Evolutionary conservation across 2,329 filamentous ascomycete genomes (phyloP).

Genomic region (Colletotrichum coccodes): DNA sequence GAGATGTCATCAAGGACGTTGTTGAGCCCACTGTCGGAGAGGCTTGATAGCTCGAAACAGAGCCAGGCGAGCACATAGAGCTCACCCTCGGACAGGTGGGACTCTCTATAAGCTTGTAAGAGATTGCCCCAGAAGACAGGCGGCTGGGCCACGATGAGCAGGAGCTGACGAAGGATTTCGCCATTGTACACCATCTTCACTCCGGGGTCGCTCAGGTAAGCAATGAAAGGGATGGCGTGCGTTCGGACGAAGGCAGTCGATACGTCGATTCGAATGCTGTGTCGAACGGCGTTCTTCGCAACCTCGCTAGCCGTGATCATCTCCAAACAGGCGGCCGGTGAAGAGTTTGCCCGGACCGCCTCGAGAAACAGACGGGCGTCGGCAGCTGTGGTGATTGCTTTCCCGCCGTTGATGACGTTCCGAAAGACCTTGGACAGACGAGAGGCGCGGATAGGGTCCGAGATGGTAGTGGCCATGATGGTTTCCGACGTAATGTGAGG

Average conservation of each 20-base stretch:
- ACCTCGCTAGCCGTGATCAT: constrained; percentile 36
- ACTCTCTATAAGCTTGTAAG: constrained; percentile 49
- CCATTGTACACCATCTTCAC: constrained; percentile 62
- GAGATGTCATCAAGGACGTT: constrained; percentile 37
- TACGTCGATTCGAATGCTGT: constrained; percentile 38
- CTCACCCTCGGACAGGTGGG: constrained; percentile 39
- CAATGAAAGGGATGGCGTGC: constrained; percentile 47
- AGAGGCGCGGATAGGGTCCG: constrained; percentile 1
- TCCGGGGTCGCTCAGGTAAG: constrained; percentile 50
- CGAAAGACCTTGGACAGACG: constrained; percentile 32
- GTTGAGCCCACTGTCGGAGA: constrained; percentile 39
- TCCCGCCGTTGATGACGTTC: constrained; percentile 29
- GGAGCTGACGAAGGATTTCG: constrained; percentile 56
- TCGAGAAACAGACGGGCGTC: constrained; percentile 42
- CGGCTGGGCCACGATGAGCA: constrained; percentile 60
- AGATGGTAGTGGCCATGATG: background rate
- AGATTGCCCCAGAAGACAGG: constrained; percentile 60
- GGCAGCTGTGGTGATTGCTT: constrained; percentile 7
- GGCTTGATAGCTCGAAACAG: constrained; percentile 56
- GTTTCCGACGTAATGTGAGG: background rate
- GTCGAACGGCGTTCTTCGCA: constrained; percentile 37
- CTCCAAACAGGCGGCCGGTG: constrained; percentile 40
- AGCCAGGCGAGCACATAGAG: constrained; percentile 59
- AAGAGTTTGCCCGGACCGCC: constrained; percentile 33
- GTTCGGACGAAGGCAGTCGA: constrained; percentile 42